Conservation (phyloP, 257 asterid genomes). For the Nicotiana undulata region DNA sequence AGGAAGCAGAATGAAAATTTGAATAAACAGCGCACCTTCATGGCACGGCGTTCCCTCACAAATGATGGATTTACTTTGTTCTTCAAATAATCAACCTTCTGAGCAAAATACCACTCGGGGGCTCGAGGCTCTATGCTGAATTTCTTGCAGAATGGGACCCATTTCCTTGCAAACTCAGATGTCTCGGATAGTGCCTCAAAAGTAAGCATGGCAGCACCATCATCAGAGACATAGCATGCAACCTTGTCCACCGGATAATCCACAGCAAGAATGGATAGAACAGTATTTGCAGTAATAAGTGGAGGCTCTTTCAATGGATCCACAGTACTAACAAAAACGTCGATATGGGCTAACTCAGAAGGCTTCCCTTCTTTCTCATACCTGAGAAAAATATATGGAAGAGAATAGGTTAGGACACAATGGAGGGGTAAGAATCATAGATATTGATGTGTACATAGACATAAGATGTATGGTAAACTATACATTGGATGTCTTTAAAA, state of each 20-base stretch:
- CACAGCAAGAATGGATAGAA: slow-evolving; percentile 79
- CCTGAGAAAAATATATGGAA: slow-evolving; percentile 22
- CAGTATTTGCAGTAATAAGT: slow-evolving; percentile 83
- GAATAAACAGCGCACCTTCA: slow-evolving; percentile 48
- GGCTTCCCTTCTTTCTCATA: slow-evolving; percentile 65
- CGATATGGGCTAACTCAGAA: slow-evolving; percentile 48
- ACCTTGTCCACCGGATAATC: slow-evolving; percentile 84
- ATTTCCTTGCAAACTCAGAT: slow-evolving; percentile 73
- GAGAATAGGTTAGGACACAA: not conserved
- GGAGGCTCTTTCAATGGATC: slow-evolving; percentile 93
- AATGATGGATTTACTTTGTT: slow-evolving; percentile 70
- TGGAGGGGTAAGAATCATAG: not conserved
- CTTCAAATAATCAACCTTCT: slow-evolving; percentile 70
- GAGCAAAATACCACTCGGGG: slow-evolving; percentile 86
- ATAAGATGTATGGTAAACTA: not conserved
- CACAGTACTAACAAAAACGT: slow-evolving; percentile 76
- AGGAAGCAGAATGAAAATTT: not conserved
- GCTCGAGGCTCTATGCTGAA: slow-evolving; percentile 79
- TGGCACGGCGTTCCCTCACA: slow-evolving; percentile 90
- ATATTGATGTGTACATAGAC: not conserved
- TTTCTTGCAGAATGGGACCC: slow-evolving; percentile 95
- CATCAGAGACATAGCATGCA: slow-evolving; percentile 88
- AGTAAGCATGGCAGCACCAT: slow-evolving; percentile 91
- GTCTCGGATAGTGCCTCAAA: slow-evolving; percentile 93
- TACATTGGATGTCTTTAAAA: not conserved